Conservation (phyloP, 345 rosid genomes). For the Eucalyptus sp. region DNA sequence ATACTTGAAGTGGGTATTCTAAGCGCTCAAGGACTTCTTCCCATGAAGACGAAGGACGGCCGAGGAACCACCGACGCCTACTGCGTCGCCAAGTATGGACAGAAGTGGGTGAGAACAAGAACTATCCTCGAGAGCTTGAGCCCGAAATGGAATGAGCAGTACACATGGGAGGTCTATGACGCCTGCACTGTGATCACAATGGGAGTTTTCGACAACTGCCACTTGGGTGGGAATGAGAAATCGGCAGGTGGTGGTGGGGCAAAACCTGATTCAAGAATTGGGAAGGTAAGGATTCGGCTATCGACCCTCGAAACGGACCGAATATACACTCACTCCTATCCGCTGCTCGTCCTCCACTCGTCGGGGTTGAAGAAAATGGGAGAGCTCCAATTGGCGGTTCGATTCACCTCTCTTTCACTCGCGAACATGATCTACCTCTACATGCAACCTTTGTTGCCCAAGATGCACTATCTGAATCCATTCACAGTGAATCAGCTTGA, state of each 20-base stretch:
- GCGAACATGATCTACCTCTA: constrained; percentile 65
- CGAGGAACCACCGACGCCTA: constrained; percentile 64
- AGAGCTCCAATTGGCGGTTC: constrained; percentile 62
- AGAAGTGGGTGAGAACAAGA: constrained; percentile 83
- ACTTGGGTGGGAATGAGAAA: constrained; percentile 54
- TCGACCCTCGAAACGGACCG: constrained; percentile 67
- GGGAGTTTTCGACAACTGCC: constrained; percentile 80
- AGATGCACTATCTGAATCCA: constrained; percentile 83
- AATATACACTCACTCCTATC: constrained; percentile 70
- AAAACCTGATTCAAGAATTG: constrained; percentile 54
- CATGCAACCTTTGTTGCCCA: constrained; percentile 68
- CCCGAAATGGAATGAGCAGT: constrained; percentile 89
- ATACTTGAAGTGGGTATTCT: constrained; percentile 80
- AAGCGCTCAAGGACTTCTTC: constrained; percentile 65
- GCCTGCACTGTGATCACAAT: constrained; percentile 74
- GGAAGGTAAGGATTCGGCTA: constrained; percentile 68
- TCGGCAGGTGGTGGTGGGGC: constrained; percentile 27
- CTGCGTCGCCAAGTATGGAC: constrained; percentile 80
- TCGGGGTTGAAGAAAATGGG: constrained; percentile 87
- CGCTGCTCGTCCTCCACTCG: constrained; percentile 58
- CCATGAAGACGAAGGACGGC: constrained; percentile 66
- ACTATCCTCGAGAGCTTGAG: constrained; percentile 53
- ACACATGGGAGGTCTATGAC: constrained; percentile 86
- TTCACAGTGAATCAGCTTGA: constrained; percentile 80
- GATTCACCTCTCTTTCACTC: constrained; percentile 67